Evolutionary conservation across 1,139 yeast species (phyloP).

Genomic region (Blastobotrys indianensis): DNA sequence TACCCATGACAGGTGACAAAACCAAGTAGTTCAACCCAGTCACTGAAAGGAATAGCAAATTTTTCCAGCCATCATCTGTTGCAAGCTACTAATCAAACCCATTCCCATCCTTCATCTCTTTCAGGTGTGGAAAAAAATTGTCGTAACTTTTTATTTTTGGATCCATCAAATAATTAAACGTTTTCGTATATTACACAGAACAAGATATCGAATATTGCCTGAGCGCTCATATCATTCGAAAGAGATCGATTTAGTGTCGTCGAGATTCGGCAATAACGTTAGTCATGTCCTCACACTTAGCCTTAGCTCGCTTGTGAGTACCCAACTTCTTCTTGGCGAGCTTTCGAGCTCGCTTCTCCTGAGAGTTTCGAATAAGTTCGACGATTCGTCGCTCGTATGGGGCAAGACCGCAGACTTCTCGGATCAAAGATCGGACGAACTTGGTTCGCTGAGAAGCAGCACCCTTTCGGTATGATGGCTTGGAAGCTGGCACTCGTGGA

Average conservation of each 20-base stretch:
- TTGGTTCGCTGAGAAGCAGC: constrained; percentile 91
- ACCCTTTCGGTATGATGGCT: constrained; percentile 96
- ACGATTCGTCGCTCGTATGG: constrained; percentile 99
- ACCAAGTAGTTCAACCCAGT: too few relatives aligned
- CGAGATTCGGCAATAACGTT: constrained; percentile 96
- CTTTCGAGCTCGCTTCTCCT: constrained; percentile 99
- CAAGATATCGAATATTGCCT: too few relatives aligned
- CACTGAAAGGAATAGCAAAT: too few relatives aligned
- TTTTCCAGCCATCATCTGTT: too few relatives aligned
- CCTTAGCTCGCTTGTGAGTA: constrained; percentile 99
- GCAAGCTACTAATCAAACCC: too few relatives aligned
- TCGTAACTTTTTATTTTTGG: too few relatives aligned
- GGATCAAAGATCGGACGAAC: constrained; percentile 91
- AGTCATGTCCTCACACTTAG: constrained; percentile 98
- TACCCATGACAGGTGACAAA: too few relatives aligned
- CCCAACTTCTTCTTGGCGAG: constrained; percentile 99
- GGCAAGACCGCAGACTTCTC: constrained; percentile 97
- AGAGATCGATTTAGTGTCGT: constrained; percentile 42
- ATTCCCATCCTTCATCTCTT: too few relatives aligned
- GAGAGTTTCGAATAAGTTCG: constrained; percentile 99
- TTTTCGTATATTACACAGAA: too few relatives aligned
- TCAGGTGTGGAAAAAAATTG: too few relatives aligned
- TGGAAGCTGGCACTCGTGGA: constrained; percentile 88
- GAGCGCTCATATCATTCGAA: not conserved
- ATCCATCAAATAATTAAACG: too few relatives aligned